Evolutionary conservation across 768 basidiomycete species (phyloP), one percentile per base, ranked within the genome.

Genomic region (Thelephora aurantiotincta): DNA sequence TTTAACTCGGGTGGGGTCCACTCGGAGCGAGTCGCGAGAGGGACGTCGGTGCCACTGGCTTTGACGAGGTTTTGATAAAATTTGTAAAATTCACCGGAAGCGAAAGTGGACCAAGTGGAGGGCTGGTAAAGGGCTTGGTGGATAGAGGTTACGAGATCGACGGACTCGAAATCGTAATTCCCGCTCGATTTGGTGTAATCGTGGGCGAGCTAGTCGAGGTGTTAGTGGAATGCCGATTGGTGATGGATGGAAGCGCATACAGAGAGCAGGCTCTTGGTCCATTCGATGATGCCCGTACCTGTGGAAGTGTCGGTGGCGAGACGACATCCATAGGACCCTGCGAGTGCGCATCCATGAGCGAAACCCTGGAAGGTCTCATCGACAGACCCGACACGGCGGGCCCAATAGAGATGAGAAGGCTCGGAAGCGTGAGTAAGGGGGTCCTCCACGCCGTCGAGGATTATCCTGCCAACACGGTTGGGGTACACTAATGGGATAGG

Each of bases 321-420:
- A 19, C 42, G 14, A 34, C 51, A 51, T 19, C 51, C 47, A 2
- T 12, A 6, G 3, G 51, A 44, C 1, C 51, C 51, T 1, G 51
- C 18, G 33, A 51, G 47, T 0, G 51, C 47, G 38, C 51, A 51
- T 38, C 44, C 51, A 6, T 41, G 45, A 6, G 49, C 18, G 34
- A 48, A 33, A 6, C 35, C 51, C 3, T 43, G 23, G 44, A 48
- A 51, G 5, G 45, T 42, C 36, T 46, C 49, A 33, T 48, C 51
- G n/a, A 35, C 33, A 18, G 26, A 30, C 26, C 9, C 26, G 26
- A 30, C 26, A 30, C 26, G 26, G 9, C 9, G 26, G 26, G 5
- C 26, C 26, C 26, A 30, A 9, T 22, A 22, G 48, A 45, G 34
- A 6, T 5, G 6, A 11, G 13, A 12, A 0, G 30, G 11, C 30